Evolutionary conservation across 2,329 filamentous ascomycete genomes (phyloP), one percentile per base, ranked within the genome.

Genomic region (Fusarium humuli): DNA sequence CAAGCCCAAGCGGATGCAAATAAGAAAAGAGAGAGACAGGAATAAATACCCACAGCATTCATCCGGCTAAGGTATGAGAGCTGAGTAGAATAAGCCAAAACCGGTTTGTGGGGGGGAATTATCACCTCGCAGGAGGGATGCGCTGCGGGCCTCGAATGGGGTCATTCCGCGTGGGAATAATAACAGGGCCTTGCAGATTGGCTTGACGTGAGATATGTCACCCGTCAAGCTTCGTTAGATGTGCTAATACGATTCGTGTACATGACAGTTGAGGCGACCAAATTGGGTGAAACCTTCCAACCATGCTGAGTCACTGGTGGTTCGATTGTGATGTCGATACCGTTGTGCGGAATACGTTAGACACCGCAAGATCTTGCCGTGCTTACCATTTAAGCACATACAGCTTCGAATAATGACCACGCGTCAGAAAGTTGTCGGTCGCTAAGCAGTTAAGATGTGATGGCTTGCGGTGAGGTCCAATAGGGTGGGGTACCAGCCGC

Each of bases 381-480:
- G 16, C 44, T 53, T 23, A 50, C 50, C 34, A 20, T 46, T 46
- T 20, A 27, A 46, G 46, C 18, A 46, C 34, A 25, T 55, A 56
- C 48, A 54, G 20, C 34, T 58, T 53, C 30, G 44, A n/a, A 44
- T 67, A 42, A 55, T 54, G 47, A 44, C 10, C 27, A n/a, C 54
- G 50, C 58, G 45, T 67, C 44, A 70, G 29, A 48, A 53, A 27
- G 12, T 55, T n/a, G 40, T 34, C 14, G 32, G 55, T 44, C 32
- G 22, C 20, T 40, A 54, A 57, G 42, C 14, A 53, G 34, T 50
- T 30, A 23, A 25, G 37, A 32, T 44, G 42, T 48, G 40, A 48
- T 54, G 54, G 66, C 63, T 67, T 70, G 68, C 68, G 68, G 68
- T 71, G 63, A 71, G 64, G 45, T 65, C 42, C 37, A 66, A 55